Conservation (phyloP, 768 basidiomycete genomes). For the Termitomyces sp. region DNA sequence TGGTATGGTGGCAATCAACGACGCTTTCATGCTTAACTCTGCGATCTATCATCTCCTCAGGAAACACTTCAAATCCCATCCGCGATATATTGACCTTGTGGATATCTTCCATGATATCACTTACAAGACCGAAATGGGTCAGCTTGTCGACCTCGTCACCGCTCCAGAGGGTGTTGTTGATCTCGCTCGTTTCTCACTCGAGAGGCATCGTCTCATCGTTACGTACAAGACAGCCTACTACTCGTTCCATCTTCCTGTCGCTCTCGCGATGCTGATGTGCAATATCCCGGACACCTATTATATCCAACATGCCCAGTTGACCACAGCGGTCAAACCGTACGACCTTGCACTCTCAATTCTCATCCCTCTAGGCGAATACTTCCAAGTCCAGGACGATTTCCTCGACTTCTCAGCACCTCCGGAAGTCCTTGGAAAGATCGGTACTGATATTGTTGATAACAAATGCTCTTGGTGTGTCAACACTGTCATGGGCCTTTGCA, state of each 20-base stretch:
- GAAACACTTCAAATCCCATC: constrained; percentile 72
- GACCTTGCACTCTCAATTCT: constrained; percentile 75
- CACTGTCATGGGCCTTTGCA: constrained; percentile 62
- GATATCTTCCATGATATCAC: constrained; percentile 90
- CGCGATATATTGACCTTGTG: constrained; percentile 84
- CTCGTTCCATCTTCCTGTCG: constrained; percentile 98
- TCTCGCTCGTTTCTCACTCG: constrained; percentile 79
- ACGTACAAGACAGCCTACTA: constrained; percentile 98
- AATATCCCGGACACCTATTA: constrained; percentile 50
- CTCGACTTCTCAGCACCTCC: constrained; percentile 90
- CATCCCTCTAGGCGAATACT: constrained; percentile 93
- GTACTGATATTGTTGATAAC: constrained; percentile 98
- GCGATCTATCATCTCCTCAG: constrained; percentile 91
- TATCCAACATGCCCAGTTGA: constrained; percentile 15
- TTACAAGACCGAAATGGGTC: constrained; percentile 94
- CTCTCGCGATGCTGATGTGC: constrained; percentile 83
- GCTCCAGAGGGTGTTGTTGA: constrained; percentile 90
- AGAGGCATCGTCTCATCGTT: constrained; percentile 88
- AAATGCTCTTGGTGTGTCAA: constrained; percentile 98
- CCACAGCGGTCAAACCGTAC: constrained; percentile 49
- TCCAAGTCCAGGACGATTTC: constrained; percentile 98
- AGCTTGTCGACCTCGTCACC: constrained; percentile 93
- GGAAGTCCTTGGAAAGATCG: constrained; percentile 92
- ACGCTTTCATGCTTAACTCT: constrained; percentile 92
- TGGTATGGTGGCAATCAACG: constrained; percentile 90